Evolutionary conservation across 129 eudicot species (phyloP).

Genomic region (Escallonia rubra): DNA sequence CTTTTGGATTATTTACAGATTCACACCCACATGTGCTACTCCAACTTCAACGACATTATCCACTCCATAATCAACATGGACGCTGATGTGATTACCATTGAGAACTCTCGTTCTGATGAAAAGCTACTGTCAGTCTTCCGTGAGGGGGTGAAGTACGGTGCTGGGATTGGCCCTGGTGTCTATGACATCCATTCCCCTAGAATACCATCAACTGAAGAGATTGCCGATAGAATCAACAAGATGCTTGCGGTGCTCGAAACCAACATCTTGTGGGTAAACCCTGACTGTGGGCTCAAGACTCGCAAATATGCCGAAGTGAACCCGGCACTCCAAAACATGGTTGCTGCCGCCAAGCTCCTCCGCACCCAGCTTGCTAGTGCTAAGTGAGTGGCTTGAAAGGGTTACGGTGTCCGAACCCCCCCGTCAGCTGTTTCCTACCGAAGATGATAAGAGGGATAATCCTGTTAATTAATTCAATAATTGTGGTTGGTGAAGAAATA

Average conservation of each 20-base stretch:
- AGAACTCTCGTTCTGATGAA: slow-evolving; percentile 89
- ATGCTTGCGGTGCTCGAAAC: slow-evolving; percentile 82
- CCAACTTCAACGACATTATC: slow-evolving; percentile 86
- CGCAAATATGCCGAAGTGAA: slow-evolving; percentile 81
- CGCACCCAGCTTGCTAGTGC: slow-evolving; percentile 67
- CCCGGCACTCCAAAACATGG: slow-evolving; percentile 73
- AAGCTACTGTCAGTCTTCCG: slow-evolving; percentile 89
- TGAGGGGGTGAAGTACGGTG: slow-evolving; percentile 83
- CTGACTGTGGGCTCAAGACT: slow-evolving; percentile 92
- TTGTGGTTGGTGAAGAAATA: too few species aligned
- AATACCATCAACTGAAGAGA: slow-evolving; percentile 79
- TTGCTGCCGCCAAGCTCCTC: slow-evolving; percentile 73
- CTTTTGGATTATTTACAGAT: slow-evolving; percentile 28
- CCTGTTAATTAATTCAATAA: too few species aligned
- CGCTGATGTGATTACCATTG: slow-evolving; percentile 88
- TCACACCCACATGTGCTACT: slow-evolving; percentile 97
- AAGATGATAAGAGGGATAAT: too few species aligned
- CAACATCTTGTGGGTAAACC: slow-evolving; percentile 85
- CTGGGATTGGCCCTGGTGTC: slow-evolving; percentile 94
- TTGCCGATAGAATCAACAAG: slow-evolving; percentile 76
- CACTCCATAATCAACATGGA: slow-evolving; percentile 92
- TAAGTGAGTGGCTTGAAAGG: slow-evolving; percentile 34
- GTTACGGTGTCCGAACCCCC: too few species aligned
- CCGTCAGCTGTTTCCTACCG: too few species aligned
- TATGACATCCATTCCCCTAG: slow-evolving; percentile 90